Percentiles rank a stretch among this genome's conserved stretches.
phyloP scores from a whole-genome alignment of 306 rosid genomes.

The Quercus suber region DNA sequence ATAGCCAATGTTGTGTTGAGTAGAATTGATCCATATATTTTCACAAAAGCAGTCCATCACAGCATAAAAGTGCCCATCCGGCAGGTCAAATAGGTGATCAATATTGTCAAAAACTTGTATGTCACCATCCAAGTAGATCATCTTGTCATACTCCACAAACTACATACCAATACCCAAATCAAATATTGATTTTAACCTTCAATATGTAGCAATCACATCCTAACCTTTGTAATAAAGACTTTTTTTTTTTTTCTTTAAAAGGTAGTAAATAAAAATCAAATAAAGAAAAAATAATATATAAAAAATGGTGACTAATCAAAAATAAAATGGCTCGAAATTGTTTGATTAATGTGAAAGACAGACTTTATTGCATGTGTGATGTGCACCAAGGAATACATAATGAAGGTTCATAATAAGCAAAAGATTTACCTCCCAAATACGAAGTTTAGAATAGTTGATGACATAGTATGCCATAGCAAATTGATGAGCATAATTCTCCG shows the following conservation, averaged over 20 bases:
- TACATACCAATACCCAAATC: not conserved
- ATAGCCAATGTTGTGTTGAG: conserved; percentile 52
- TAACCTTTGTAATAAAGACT: too few species aligned
- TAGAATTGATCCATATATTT: conserved; percentile 52
- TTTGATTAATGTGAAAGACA: too few species aligned
- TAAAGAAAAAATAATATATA: too few species aligned
- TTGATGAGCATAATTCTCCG: conserved; percentile 25
- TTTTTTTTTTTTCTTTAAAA: too few species aligned
- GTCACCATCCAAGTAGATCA: conserved; percentile 67
- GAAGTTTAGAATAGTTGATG: conserved; percentile 62
- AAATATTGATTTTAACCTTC: too few species aligned
- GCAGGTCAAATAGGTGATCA: conserved; percentile 47
- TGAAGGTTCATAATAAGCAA: not conserved
- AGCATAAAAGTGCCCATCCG: conserved; percentile 52
- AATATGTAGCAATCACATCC: too few species aligned
- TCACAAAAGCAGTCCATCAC: conserved; percentile 73
- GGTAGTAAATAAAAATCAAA: too few species aligned
- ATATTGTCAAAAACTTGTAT: conserved; percentile 59
- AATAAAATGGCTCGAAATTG: too few species aligned
- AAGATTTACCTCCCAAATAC: conserved; percentile 53
- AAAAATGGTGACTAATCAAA: too few species aligned
- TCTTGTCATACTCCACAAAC: conserved; percentile 61
- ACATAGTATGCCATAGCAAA: conserved; percentile 58
- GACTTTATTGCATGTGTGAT: not conserved
- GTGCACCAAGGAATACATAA: not conserved